Percentiles rank a stretch among this genome's conserved stretches.
Evolutionary conservation across 2,329 filamentous ascomycete genomes (phyloP).

Genomic region (Penicillium brasilianum): DNA sequence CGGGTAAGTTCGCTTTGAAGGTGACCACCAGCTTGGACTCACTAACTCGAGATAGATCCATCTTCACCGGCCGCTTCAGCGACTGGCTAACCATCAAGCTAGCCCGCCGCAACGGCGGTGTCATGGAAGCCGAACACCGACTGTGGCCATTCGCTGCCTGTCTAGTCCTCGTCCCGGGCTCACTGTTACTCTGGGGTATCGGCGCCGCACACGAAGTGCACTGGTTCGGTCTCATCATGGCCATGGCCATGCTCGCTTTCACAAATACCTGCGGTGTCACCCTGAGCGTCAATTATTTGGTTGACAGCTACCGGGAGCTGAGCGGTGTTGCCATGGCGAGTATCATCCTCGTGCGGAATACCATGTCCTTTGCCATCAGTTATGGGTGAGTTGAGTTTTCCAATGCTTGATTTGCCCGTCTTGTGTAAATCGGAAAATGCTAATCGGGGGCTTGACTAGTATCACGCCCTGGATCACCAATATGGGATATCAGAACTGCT

Average conservation of each 20-base stretch:
- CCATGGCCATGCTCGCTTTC: slow-evolving; percentile 50
- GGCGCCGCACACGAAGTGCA: slow-evolving; percentile 49
- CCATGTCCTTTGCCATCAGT: slow-evolving; percentile 54
- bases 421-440: not conserved
- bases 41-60: slow-evolving; percentile 31
- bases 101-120: slow-evolving; percentile 47
- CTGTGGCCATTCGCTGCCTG: slow-evolving; percentile 47
- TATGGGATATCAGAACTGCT: slow-evolving; percentile 53
- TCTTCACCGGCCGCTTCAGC: slow-evolving; percentile 48
- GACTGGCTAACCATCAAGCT: slow-evolving; percentile 47
- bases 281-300: slow-evolving; percentile 47
- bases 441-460: slow-evolving; percentile 25
- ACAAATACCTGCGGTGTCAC: slow-evolving; percentile 45
- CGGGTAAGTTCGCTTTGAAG: slow-evolving; percentile 29
- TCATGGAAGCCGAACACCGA: slow-evolving; percentile 50
- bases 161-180: slow-evolving; percentile 42
- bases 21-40: not conserved
- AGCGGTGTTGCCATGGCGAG: slow-evolving; percentile 49
- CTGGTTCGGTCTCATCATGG: slow-evolving; percentile 51
- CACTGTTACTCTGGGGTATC: slow-evolving; percentile 48
- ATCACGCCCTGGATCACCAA: slow-evolving; percentile 55
- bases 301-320: slow-evolving; percentile 49
- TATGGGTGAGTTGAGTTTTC: slow-evolving; percentile 44
- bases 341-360: slow-evolving; percentile 55
- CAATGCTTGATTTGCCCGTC: not conserved